Evolutionary conservation across 169 alveolate genomes (phyloP), one percentile per base, ranked within the genome.

Genomic region (Besnoitia besnoiti): DNA sequence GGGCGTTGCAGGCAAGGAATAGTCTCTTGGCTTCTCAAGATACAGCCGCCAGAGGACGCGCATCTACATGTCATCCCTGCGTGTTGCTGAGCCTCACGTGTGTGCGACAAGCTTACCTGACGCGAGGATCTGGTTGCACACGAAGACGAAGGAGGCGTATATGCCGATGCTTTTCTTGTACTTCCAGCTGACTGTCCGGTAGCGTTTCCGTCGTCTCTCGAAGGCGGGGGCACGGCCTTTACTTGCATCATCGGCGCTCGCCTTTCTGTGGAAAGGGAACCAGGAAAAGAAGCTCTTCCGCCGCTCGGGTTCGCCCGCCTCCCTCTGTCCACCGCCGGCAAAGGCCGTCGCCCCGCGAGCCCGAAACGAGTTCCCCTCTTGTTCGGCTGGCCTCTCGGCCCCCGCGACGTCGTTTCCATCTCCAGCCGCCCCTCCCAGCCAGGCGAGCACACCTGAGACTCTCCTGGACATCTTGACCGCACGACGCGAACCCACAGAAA

Each of bases 91-190:
- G 37, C 37, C 40, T 67, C 16, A 19, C 40, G n/a, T n/a, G n/a
- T n/a, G n/a, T n/a, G n/a, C n/a, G n/a, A n/a, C n/a, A n/a, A n/a
- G n/a, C 76, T n/a, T 19, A 87, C 91, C 91, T 46, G 91, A 62
- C 30, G 91, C 91, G 46, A 87, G 84, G 46, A 87, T 87, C 47
- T 87, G 91, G 39, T 87, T 87, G 85, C 75, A 87, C 50, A 87
- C 50, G 85, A 87, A 87, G 62, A 87, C 91, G 47, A 87, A 87
- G 12, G 91, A 87, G 2, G 91, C 91, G n/a, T 30, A 44, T 37
- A 87, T 27, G 21, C 91, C 91, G 35, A 87, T 87, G 47, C 85
- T 87, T 67, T 87, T 87, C 59, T 87, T 87, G 91, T 87, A 87
- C 67, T 87, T 87, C 91, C 91, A 87, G 73, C 59, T 44, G n/a